Percentiles rank a stretch among this genome's conserved stretches.
phyloP scores from a whole-genome alignment of 768 basidiomycete genomes.

The Rhodotorula taiwanensis region DNA sequence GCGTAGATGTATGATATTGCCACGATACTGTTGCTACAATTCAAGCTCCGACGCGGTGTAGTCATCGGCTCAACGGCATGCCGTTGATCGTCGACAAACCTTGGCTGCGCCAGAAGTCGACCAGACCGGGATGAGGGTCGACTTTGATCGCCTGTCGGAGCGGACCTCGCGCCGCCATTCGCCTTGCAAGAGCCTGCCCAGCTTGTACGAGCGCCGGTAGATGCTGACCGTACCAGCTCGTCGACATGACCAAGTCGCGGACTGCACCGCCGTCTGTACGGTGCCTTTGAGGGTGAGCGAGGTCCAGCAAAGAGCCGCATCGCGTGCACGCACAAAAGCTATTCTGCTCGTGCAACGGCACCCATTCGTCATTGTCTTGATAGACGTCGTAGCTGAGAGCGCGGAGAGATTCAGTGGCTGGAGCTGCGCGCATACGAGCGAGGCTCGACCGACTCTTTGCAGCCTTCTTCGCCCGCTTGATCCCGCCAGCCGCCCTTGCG shows the following conservation, averaged over 20 bases:
- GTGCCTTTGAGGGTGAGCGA: too few species aligned
- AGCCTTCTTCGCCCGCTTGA: slow-evolving; percentile 1
- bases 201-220: slow-evolving; percentile 1
- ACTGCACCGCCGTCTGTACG: slow-evolving; percentile 6
- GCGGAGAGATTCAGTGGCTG: too few species aligned
- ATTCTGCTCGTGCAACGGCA: neutral
- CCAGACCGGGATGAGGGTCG: slow-evolving; percentile 2
- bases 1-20: too few species aligned
- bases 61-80: too few species aligned
- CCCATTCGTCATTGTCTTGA: slow-evolving; percentile 1
- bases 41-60: too few species aligned
- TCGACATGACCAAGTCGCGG: slow-evolving; percentile 1
- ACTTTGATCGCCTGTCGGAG: neutral
- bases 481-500: slow-evolving; percentile 10
- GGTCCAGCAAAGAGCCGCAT: too few species aligned
- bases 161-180: neutral
- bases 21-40: too few species aligned
- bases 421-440: too few species aligned
- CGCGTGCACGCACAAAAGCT: neutral
- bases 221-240: slow-evolving; percentile 9
- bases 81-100: neutral
- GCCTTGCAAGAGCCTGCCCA: neutral
- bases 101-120: neutral
- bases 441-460: slow-evolving; percentile 8
- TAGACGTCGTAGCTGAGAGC: slow-evolving; percentile 16